Conservation (phyloP, 176 grass and related monocot genomes). For the Typha latifolia region DNA sequence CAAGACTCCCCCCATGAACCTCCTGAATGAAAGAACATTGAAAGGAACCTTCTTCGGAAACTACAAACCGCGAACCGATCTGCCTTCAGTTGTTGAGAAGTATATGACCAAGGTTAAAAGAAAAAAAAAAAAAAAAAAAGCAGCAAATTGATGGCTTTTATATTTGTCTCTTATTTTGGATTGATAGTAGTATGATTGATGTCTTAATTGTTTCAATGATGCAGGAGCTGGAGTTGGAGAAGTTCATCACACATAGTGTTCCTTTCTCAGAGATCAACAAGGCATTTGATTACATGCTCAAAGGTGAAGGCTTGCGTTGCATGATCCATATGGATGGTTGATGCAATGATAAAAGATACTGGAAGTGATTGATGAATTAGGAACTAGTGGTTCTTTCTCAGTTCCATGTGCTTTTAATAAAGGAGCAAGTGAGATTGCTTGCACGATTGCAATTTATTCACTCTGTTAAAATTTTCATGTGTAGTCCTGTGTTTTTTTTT, state of each 20-base stretch:
- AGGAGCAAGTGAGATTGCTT: too few species aligned
- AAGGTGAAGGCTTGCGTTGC: slow-evolving; percentile 62
- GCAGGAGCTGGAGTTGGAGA: slow-evolving; percentile 84
- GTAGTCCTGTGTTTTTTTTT: too few species aligned
- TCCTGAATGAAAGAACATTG: slow-evolving; percentile 69
- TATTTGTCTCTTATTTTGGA: background rate
- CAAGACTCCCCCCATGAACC: slow-evolving; percentile 70
- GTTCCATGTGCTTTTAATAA: too few species aligned
- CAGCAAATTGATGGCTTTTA: background rate
- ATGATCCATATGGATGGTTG: slow-evolving; percentile 74
- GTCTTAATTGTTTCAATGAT: background rate
- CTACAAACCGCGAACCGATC: slow-evolving; percentile 63
- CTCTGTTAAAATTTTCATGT: too few species aligned
- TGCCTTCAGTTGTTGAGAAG: slow-evolving; percentile 76
- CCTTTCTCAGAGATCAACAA: slow-evolving; percentile 87
- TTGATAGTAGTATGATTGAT: background rate
- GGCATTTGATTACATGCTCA: slow-evolving; percentile 86
- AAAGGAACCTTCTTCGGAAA: slow-evolving; percentile 94
- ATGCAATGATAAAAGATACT: background rate
- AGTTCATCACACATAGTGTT: slow-evolving; percentile 87
- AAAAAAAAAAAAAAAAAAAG: too few species aligned
- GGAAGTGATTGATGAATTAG: too few species aligned
- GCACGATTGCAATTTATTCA: too few species aligned
- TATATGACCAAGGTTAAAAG: slow-evolving; percentile 73
- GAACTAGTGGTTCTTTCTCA: too few species aligned